Base-by-base conservation (phyloP, 2,329 filamentous ascomycete genomes). In the Stagonosporopsis cucurbitacearum region DNA sequence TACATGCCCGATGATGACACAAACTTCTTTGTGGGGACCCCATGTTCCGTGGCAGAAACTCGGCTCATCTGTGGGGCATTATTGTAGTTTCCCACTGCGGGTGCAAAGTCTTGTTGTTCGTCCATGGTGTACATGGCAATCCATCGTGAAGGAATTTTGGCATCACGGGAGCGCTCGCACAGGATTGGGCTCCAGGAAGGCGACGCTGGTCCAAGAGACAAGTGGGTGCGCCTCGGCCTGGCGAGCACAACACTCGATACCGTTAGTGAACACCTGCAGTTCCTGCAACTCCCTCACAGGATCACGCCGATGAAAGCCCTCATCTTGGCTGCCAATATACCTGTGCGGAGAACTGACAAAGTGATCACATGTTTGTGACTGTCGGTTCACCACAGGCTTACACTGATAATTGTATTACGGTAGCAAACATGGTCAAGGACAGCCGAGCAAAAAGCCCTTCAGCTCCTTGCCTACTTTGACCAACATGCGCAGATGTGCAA, bases 1-100 rank as follows among this genome's bases (percentile, higher is more conserved):
- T 44, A 36, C 25, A 33, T 55, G 58, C 51, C 46, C 26, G 35
- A 48, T 53, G 47, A 49, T 42, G 46, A 49, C 43, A 41, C 37
- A 41, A 46, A 28, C 17, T 17, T 36, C 46, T 33, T 32, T 45
- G 40, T 48, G 50, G 44, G 50, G 58, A 40, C 49, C 42, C 49
- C 49, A 52, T 32, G 13, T 32, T 32, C 41, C 39, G 23, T 60
- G 62, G 65, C 59, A 51, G 61, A 56, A 59, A 52, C 49, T 67
- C 65, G 65, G 65, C 57, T 63, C 37, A 59, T 54, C 54, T 48
- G 33, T 54, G 25, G 41, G 48, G 45, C 54, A 51, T 40, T 20
- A 22, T 13, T 28, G 32, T 48, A 56, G n/a, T n/a, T n/a, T 43
- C 51, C 37, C 46, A 57, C 28, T 30, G 33, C 37, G n/a, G 30